Percentiles rank a stretch among this genome's conserved stretches.
phyloP scores from a whole-genome alignment of 768 basidiomycete species.

The Hysterangium stoloniferum region DNA sequence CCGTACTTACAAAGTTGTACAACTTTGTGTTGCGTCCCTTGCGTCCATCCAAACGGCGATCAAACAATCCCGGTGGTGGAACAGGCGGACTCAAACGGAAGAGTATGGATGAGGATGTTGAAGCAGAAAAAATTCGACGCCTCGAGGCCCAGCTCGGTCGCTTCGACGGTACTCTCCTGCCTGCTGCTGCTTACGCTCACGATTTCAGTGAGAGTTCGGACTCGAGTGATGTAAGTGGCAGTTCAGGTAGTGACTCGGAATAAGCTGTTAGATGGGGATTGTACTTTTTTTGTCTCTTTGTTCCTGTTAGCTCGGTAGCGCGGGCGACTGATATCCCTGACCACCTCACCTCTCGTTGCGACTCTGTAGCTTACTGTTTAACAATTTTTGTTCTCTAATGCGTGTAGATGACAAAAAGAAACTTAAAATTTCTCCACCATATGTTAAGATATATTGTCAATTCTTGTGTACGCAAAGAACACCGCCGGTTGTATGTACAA shows the following conservation, averaged over 20 bases:
- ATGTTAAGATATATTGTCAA: too few relatives aligned
- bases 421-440: too few relatives aligned
- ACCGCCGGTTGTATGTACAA: too few relatives aligned
- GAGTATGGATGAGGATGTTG: constrained; percentile 95
- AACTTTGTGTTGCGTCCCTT: constrained; percentile 86
- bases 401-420: too few relatives aligned
- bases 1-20: constrained; percentile 88
- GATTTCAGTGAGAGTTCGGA: constrained; percentile 68
- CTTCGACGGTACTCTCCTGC: constrained; percentile 42
- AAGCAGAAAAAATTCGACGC: constrained; percentile 89
- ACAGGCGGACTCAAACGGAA: constrained; percentile 89
- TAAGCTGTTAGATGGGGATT: too few relatives aligned
- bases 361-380: too few relatives aligned
- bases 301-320: neutral
- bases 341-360: too few relatives aligned
- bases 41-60: constrained; percentile 57
- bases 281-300: constrained; percentile 18
- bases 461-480: too few relatives aligned
- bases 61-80: constrained; percentile 71
- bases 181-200: constrained; percentile 27
- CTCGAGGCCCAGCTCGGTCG: constrained; percentile 83
- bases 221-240: constrained; percentile 39
- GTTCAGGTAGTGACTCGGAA: constrained; percentile 80
- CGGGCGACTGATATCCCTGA: too few relatives aligned
- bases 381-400: too few relatives aligned